Percentiles rank a stretch among this genome's conserved stretches.
phyloP scores from a whole-genome alignment of 1,284 basidiomycete species.

The Ganoderma lucidum region DNA sequence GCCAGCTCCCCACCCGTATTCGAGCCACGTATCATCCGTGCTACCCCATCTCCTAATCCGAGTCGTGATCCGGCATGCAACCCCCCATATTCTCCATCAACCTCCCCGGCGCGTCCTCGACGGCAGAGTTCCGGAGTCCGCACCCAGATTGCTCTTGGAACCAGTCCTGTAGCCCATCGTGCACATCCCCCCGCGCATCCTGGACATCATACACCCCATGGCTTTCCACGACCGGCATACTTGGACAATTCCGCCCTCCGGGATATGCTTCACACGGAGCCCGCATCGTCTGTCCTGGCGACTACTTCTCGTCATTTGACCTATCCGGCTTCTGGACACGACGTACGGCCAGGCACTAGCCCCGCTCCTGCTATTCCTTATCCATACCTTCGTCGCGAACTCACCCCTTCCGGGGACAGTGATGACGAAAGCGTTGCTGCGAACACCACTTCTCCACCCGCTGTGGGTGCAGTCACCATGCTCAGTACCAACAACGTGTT shows the following conservation, averaged over 20 bases:
- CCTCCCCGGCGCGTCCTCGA: slow-evolving; percentile 53
- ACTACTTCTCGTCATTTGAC: slow-evolving; percentile 27
- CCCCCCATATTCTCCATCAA: slow-evolving; percentile 42
- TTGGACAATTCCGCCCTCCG: slow-evolving; percentile 78
- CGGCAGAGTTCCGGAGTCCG: slow-evolving; percentile 39
- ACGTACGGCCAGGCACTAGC: slow-evolving; percentile 21
- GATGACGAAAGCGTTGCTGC: slow-evolving; percentile 64
- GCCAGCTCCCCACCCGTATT: slow-evolving; percentile 44
- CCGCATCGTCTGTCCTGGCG: slow-evolving; percentile 49
- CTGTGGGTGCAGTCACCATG: slow-evolving; percentile 39
- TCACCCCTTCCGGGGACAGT: slow-evolving; percentile 55
- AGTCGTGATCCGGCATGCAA: slow-evolving; percentile 33
- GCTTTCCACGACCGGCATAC: slow-evolving; percentile 74
- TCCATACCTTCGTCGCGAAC: slow-evolving; percentile 42
- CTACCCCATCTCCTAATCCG: slow-evolving; percentile 42
- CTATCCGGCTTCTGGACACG: slow-evolving; percentile 19
- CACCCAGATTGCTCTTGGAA: slow-evolving; percentile 21
- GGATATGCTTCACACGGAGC: slow-evolving; percentile 71
- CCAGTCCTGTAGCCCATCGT: slow-evolving; percentile 22
- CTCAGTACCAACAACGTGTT: slow-evolving; percentile 52
- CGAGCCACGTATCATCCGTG: slow-evolving; percentile 73
- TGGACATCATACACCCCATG: slow-evolving; percentile 35
- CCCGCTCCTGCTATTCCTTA: slow-evolving; percentile 37
- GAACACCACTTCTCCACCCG: slow-evolving; percentile 47
- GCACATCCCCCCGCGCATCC: slow-evolving; percentile 14